These are phyloP conservation scores for Cyclocybe cylindracea DNA, from an alignment of 768 basidiomycete genomes.

Conservation along the genomic window DNA sequence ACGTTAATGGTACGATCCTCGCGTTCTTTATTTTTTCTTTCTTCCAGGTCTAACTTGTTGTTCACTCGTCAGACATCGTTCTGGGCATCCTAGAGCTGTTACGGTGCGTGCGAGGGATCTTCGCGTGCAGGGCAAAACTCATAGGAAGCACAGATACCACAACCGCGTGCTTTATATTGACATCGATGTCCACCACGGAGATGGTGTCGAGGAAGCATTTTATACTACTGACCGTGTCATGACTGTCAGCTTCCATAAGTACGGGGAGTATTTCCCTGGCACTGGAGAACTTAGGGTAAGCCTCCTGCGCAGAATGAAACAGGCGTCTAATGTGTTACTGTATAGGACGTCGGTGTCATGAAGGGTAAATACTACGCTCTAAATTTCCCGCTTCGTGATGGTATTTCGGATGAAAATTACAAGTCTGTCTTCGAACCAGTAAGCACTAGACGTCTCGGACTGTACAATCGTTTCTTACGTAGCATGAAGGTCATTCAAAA, in stretches of 20 bases:
- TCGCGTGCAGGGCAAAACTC: neutral
- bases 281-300: constrained; percentile 91
- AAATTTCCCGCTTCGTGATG: constrained; percentile 94
- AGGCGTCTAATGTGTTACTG: constrained; percentile 6
- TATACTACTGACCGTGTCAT: constrained; percentile 99
- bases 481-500: constrained; percentile 76
- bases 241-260: constrained; percentile 98
- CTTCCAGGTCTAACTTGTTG: constrained; percentile 28
- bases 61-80: constrained; percentile 92
- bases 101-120: constrained; percentile 44
- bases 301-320: neutral
- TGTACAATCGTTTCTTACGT: neutral
- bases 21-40: neutral
- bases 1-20: constrained; percentile 80
- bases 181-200: constrained; percentile 98
- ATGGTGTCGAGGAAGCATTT: constrained; percentile 99
- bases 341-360: constrained; percentile 86
- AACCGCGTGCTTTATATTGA: constrained; percentile 96
- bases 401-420: constrained; percentile 94
- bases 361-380: constrained; percentile 94
- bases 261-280: constrained; percentile 98
- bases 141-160: constrained; percentile 68
- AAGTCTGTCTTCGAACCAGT: constrained; percentile 95
- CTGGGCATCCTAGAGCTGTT: constrained; percentile 94
- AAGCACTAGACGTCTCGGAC: constrained; percentile 24